A percentile compares a stretch with the other conserved stretches of the same genome.
Evolutionary conservation across 78 protist species (phyloP).

Genomic region (Dictyostelium firmibasis): DNA sequence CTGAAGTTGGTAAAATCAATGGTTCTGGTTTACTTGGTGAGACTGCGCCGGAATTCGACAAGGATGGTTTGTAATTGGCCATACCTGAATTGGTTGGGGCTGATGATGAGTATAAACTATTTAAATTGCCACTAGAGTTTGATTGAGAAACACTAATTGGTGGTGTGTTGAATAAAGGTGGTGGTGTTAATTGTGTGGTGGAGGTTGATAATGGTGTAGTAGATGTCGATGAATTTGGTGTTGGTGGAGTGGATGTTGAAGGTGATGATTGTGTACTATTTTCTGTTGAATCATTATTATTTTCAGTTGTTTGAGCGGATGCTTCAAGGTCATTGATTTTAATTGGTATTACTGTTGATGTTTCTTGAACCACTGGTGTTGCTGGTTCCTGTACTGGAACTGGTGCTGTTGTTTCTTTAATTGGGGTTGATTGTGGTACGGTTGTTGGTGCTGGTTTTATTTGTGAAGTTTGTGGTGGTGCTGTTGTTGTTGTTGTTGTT

Average conservation of each 20-base stretch:
- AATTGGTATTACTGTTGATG: background rate
- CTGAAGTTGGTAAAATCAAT: background rate
- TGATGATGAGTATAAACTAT: conserved; percentile 19
- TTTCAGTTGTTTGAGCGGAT: background rate
- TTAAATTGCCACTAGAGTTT: background rate
- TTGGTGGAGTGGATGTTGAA: background rate
- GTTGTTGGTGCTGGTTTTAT: background rate
- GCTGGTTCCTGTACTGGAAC: background rate
- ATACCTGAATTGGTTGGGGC: background rate
- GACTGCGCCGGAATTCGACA: background rate
- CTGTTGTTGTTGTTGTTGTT: background rate
- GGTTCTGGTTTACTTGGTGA: conserved; percentile 14
- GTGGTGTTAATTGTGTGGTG: background rate
- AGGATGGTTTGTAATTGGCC: background rate
- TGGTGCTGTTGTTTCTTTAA: background rate
- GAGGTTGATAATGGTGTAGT: background rate
- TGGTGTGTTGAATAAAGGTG: background rate
- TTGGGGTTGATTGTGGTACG: background rate
- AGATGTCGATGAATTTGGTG: background rate
- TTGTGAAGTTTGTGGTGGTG: background rate
- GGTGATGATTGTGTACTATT: background rate
- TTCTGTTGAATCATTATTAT: background rate
- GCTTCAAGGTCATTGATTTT: background rate
- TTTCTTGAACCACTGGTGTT: background rate
- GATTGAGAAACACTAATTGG: background rate